These are phyloP conservation scores for Hymenotorrendiella dingleyae DNA, from an alignment of 2,329 filamentous ascomycete species.

Conservation along the genomic window DNA sequence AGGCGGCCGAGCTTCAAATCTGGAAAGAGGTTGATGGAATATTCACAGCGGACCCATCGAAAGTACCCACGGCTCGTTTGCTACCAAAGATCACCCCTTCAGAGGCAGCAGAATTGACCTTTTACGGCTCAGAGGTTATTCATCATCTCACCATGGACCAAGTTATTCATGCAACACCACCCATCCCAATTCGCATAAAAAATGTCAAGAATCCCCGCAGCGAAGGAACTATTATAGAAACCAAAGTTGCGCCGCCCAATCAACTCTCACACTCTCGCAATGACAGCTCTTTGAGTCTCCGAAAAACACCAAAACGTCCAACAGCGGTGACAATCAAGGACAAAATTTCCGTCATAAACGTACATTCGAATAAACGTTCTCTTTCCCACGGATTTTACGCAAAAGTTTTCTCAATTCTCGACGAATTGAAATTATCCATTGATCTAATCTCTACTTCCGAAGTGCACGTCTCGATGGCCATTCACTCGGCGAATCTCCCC, in stretches of 20 bases:
- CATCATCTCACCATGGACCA: constrained; percentile 99
- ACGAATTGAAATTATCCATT: constrained; percentile 80
- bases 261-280: constrained; percentile 44
- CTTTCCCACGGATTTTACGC: constrained; percentile 96
- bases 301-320: constrained; percentile 64
- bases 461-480: constrained; percentile 95
- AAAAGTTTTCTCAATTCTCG: constrained; percentile 85
- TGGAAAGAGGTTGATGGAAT: constrained; percentile 99
- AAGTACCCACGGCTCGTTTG: constrained; percentile 89
- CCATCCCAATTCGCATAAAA: constrained; percentile 84
- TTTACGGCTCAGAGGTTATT: constrained; percentile 93
- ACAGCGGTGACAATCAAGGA: constrained; percentile 97
- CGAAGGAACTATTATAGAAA: constrained; percentile 74
- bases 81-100: constrained; percentile 83
- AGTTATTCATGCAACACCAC: constrained; percentile 70
- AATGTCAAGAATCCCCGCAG: constrained; percentile 84
- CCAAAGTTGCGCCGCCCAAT: constrained; percentile 43
- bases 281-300: constrained; percentile 37
- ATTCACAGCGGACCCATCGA: constrained; percentile 75
- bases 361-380: constrained; percentile 95
- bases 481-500: constrained; percentile 70
- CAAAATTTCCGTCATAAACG: constrained; percentile 93
- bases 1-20: constrained; percentile 84
- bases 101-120: constrained; percentile 92
- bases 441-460: constrained; percentile 95